Evolutionary conservation across 176 grass and related monocot species (phyloP).

Genomic region (Saccharum officinarum): DNA sequence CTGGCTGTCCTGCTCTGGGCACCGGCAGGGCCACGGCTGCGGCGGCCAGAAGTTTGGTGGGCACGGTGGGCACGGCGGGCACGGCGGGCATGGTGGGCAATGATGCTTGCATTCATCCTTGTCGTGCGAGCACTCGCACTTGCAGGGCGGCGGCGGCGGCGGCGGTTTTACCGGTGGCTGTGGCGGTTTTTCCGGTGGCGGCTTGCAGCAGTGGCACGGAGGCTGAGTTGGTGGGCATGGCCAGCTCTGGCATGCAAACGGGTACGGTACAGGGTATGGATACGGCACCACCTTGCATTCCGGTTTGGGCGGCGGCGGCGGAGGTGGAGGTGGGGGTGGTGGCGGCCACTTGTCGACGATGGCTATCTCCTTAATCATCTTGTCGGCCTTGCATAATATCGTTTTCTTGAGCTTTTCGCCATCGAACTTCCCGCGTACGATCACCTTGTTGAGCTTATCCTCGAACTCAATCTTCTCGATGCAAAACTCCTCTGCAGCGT

Average conservation of each 20-base stretch:
- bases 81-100: neutral
- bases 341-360: neutral
- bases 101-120: neutral
- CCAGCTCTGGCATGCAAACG: neutral
- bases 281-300: constrained; percentile 28
- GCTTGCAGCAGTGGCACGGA: constrained; percentile 7
- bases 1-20: neutral
- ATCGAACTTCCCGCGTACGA: constrained; percentile 37
- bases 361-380: neutral
- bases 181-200: too few species aligned
- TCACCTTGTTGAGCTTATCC: constrained; percentile 10
- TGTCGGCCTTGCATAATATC: constrained; percentile 24
- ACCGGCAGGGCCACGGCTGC: neutral
- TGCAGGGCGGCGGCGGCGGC: neutral
- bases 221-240: neutral
- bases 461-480: constrained; percentile 50
- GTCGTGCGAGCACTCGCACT: neutral
- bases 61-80: neutral
- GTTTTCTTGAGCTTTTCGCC: constrained; percentile 6
- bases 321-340: rapidly evolving
- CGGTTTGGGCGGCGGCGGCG: neutral
- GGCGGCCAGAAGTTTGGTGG: neutral
- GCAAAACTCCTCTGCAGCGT: neutral
- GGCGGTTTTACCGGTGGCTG: too few species aligned
- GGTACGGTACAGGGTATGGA: constrained; percentile 23